Base-by-base conservation (phyloP, 2,329 filamentous ascomycete genomes). In the Shiraia sp. region DNA sequence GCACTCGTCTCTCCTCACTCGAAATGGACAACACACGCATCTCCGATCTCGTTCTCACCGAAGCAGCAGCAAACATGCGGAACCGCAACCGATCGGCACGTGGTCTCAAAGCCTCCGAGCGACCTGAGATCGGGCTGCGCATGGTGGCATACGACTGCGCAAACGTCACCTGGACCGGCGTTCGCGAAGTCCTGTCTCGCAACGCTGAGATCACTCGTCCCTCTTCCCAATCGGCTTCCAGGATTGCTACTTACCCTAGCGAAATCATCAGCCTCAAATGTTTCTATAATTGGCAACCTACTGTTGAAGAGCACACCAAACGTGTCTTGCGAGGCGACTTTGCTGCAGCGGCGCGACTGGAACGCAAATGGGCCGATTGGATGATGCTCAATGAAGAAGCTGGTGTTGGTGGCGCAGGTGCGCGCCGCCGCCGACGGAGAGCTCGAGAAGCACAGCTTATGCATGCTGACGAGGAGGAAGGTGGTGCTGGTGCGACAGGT, bases 261-360 rank as follows among this genome's bases (percentile, higher is more conserved):
- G 86, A 96, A 63, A 82, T 95, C 42, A 90, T 97, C 45, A 78
- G 83, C 5, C 78, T 97, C 30, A 96, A 96, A 69, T 95, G 90
- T 70, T 97, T 92, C 74, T 95, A 95, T 67, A 90, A 87, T 29
- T 96, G 89, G 82, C 92, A 97, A 71, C 88, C 89, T 72, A 96
- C 90, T 0, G 90, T 96, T 4, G 87, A 96, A 54, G 90, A 96
- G 67, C 92, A 97, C 69, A 90, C 85, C 38, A 92, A 91, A 72
- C 82, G 91, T 3, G 88, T 96, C 1, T 69, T 95, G 36, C 77
- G 81, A 4, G 89, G 89, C 6, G 88, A 96, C 48, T 79, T 90
- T 44, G 75, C 78, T 0, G 79, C 87, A 1, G 93, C 93, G 1
- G 79, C 78, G 26, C 77, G 88, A n/a, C 76, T 97, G 14, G 91